A percentile compares a stretch with the other conserved stretches of the same genome.
Evolutionary conservation across 805 yeast species (phyloP).

Genomic region (Sugiyamaella valdiviana): DNA sequence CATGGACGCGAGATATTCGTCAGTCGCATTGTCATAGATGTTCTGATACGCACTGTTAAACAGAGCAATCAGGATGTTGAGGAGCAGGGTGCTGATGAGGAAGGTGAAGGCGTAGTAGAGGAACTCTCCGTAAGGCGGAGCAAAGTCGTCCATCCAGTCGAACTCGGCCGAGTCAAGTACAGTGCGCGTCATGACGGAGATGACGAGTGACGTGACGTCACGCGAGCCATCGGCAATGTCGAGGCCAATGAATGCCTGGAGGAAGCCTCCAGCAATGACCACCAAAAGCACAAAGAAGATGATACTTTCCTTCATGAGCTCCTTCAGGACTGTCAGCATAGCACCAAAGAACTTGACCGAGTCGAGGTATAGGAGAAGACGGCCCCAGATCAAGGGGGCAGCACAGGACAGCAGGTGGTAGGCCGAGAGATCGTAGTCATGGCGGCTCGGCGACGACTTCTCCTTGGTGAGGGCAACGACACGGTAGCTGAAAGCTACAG

Average conservation of each 20-base stretch:
- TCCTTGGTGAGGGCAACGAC: slow-evolving; percentile 31
- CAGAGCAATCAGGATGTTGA: slow-evolving; percentile 79
- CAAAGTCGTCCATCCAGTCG: slow-evolving; percentile 60
- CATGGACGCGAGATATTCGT: slow-evolving; percentile 77
- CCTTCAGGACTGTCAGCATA: slow-evolving; percentile 76
- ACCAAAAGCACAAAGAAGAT: slow-evolving; percentile 69
- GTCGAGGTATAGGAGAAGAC: slow-evolving; percentile 69
- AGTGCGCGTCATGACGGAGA: slow-evolving; percentile 61
- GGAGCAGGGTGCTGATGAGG: slow-evolving; percentile 63
- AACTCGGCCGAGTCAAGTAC: slow-evolving; percentile 72
- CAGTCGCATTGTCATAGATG: slow-evolving; percentile 75
- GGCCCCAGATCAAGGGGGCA: slow-evolving; percentile 82
- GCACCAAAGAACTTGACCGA: slow-evolving; percentile 80
- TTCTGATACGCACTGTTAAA: slow-evolving; percentile 78
- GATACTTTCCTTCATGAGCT: slow-evolving; percentile 83
- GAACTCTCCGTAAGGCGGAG: slow-evolving; percentile 80
- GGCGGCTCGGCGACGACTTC: slow-evolving; percentile 4
- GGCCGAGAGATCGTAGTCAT: slow-evolving; percentile 45
- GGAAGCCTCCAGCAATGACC: slow-evolving; percentile 69
- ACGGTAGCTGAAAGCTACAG: slow-evolving; percentile 51
- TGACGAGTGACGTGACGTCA: slow-evolving; percentile 61
- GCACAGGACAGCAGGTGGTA: slow-evolving; percentile 70
- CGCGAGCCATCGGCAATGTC: slow-evolving; percentile 83
- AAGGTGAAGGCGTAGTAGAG: slow-evolving; percentile 74
- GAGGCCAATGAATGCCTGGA: slow-evolving; percentile 80